Conservation (phyloP, 2,329 filamentous ascomycete species). For the Gnomoniopsis sp. region DNA sequence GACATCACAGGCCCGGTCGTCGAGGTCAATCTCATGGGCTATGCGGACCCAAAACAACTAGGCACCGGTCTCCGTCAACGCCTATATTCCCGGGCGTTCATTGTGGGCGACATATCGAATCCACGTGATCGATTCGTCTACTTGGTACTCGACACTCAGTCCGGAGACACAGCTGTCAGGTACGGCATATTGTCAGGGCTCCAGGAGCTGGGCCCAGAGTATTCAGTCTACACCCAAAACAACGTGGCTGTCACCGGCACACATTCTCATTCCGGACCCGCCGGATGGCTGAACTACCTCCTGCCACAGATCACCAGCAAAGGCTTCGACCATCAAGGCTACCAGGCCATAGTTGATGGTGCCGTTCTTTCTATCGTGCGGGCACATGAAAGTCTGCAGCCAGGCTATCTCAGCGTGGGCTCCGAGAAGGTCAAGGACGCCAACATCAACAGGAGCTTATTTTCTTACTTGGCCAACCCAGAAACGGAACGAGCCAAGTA, state of each 20-base stretch:
- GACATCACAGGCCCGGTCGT: slow-evolving; percentile 70
- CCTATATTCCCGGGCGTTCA: slow-evolving; percentile 82
- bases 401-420: slow-evolving; percentile 67
- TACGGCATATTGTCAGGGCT: slow-evolving; percentile 77
- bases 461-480: slow-evolving; percentile 84
- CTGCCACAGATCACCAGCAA: slow-evolving; percentile 84
- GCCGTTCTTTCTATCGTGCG: slow-evolving; percentile 74
- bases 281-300: slow-evolving; percentile 89
- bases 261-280: slow-evolving; percentile 85
- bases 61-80: slow-evolving; percentile 81
- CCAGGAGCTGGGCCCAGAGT: slow-evolving; percentile 63
- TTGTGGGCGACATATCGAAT: slow-evolving; percentile 66
- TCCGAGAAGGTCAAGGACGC: slow-evolving; percentile 68
- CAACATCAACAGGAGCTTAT: slow-evolving; percentile 87
- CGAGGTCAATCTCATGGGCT: slow-evolving; percentile 87
- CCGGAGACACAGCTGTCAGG: slow-evolving; percentile 81
- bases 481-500: slow-evolving; percentile 71
- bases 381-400: slow-evolving; percentile 67
- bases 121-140: slow-evolving; percentile 76
- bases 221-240: slow-evolving; percentile 69
- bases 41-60: slow-evolving; percentile 75
- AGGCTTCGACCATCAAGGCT: slow-evolving; percentile 82
- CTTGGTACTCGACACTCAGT: slow-evolving; percentile 79
- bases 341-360: slow-evolving; percentile 82
- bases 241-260: slow-evolving; percentile 90